These are phyloP conservation scores for Tardiomyces digboiensis DNA, from an alignment of 1,139 yeast genomes.

Conservation along the genomic window DNA sequence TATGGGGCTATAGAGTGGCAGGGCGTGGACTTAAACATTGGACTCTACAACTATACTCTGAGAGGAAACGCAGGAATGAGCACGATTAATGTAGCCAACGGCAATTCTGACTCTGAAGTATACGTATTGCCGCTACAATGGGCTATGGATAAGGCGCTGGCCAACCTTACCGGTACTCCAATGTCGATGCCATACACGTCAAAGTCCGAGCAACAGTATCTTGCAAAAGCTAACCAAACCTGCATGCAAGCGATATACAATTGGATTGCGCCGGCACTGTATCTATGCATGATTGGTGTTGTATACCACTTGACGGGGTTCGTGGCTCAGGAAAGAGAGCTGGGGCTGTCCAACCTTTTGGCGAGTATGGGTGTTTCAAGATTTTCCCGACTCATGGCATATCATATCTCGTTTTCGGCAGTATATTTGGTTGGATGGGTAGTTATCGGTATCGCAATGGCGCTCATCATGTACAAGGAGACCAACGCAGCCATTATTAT, in stretches of 20 bases:
- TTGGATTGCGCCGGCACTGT: slow-evolving; percentile 28
- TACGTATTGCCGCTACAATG: slow-evolving; percentile 27
- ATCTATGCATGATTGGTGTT: slow-evolving; percentile 27
- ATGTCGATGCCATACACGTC: slow-evolving; percentile 24
- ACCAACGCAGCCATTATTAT: slow-evolving; percentile 22
- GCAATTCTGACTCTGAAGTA: slow-evolving; percentile 21
- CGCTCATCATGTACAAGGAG: slow-evolving; percentile 16
- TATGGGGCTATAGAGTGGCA: slow-evolving; percentile 29
- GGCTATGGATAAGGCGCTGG: slow-evolving; percentile 29
- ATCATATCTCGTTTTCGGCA: slow-evolving; percentile 20
- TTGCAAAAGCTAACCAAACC: slow-evolving; percentile 15
- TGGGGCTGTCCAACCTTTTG: slow-evolving; percentile 24
- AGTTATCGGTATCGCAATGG: slow-evolving; percentile 18
- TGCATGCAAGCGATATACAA: slow-evolving; percentile 21
- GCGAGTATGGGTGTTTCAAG: slow-evolving; percentile 24
- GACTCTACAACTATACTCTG: slow-evolving; percentile 25
- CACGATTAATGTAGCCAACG: slow-evolving; percentile 16
- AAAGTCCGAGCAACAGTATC: slow-evolving; percentile 16
- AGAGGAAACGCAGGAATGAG: slow-evolving; percentile 26
- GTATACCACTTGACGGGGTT: slow-evolving; percentile 27
- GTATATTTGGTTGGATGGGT: slow-evolving; percentile 27
- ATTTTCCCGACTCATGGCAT: slow-evolving; percentile 19
- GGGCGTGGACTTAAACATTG: slow-evolving; percentile 11
- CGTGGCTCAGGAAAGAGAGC: slow-evolving; percentile 26
- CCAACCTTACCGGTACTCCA: slow-evolving; percentile 19